Percentiles rank a stretch among this genome's conserved stretches.
phyloP scores from a whole-genome alignment of 2,329 filamentous ascomycete species.

The Chalaropsis thielavioides region DNA sequence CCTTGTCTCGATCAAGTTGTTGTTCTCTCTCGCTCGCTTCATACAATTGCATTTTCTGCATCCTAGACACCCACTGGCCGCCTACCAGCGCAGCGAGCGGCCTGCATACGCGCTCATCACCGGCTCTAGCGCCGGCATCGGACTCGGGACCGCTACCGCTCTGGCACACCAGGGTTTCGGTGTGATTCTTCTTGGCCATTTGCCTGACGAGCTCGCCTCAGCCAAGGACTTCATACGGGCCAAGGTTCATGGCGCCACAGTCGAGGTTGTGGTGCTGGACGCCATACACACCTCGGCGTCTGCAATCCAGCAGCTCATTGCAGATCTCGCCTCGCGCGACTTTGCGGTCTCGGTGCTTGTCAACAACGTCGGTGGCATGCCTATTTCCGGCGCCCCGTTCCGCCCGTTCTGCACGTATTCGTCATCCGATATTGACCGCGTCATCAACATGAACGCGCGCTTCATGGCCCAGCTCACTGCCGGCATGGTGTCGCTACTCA shows the following conservation, averaged over 20 bases:
- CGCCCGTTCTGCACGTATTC: constrained; percentile 22
- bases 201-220: background rate
- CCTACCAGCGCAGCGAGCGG: constrained; percentile 21
- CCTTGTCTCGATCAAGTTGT: background rate
- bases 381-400: constrained; percentile 22
- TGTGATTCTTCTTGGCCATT: constrained; percentile 22
- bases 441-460: constrained; percentile 25
- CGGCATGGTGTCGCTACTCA: constrained; percentile 23
- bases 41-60: background rate
- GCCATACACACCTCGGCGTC: background rate
- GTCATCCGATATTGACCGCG: constrained; percentile 22
- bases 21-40: constrained; percentile 14
- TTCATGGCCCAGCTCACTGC: constrained; percentile 27
- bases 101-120: constrained; percentile 25
- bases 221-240: background rate
- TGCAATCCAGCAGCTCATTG: background rate
- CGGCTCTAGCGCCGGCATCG: constrained; percentile 26
- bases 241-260: background rate
- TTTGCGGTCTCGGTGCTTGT: constrained; percentile 24
- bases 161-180: constrained; percentile 25
- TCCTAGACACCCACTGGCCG: background rate
- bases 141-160: constrained; percentile 24
- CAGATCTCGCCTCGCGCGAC: constrained; percentile 22
- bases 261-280: background rate
- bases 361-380: constrained; percentile 25